Evolutionary conservation across 2,329 filamentous ascomycete genomes (phyloP).

Genomic region (Beauveria sp.): DNA sequence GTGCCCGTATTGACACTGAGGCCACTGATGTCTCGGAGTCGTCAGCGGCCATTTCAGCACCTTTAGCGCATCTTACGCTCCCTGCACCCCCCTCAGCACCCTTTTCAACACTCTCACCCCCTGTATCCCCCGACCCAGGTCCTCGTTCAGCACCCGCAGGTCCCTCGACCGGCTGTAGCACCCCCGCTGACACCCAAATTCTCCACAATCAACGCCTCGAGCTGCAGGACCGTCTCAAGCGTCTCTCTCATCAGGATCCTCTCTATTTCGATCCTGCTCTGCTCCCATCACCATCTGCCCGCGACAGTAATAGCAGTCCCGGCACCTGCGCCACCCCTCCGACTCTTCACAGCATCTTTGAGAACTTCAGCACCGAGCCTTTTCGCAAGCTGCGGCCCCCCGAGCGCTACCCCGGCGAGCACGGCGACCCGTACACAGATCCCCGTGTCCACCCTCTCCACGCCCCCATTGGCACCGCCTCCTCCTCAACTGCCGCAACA

Average conservation of each 20-base stretch:
- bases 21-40: not conserved
- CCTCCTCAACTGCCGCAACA: not conserved
- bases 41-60: not conserved
- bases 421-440: slow-evolving; percentile 5
- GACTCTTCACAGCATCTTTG: slow-evolving; percentile 20
- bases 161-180: not conserved
- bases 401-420: not conserved
- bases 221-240: slow-evolving; percentile 5
- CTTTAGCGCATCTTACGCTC: not conserved
- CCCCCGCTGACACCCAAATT: not conserved
- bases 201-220: slow-evolving; percentile 9
- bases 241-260: slow-evolving; percentile 3
- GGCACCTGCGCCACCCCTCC: slow-evolving; percentile 16
- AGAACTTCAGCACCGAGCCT: slow-evolving; percentile 15
- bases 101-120: not conserved
- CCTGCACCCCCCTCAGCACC: not conserved
- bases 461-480: slow-evolving; percentile 15
- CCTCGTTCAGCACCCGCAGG: not conserved
- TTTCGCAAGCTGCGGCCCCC: slow-evolving; percentile 14
- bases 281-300: slow-evolving; percentile 1
- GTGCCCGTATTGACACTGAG: not conserved
- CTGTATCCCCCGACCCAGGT: not conserved
- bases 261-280: not conserved
- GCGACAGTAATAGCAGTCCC: not conserved
- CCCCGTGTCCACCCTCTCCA: slow-evolving; percentile 19